Evolutionary conservation across 2,329 filamentous ascomycete genomes (phyloP).

Genomic region (Penicillium sp.): DNA sequence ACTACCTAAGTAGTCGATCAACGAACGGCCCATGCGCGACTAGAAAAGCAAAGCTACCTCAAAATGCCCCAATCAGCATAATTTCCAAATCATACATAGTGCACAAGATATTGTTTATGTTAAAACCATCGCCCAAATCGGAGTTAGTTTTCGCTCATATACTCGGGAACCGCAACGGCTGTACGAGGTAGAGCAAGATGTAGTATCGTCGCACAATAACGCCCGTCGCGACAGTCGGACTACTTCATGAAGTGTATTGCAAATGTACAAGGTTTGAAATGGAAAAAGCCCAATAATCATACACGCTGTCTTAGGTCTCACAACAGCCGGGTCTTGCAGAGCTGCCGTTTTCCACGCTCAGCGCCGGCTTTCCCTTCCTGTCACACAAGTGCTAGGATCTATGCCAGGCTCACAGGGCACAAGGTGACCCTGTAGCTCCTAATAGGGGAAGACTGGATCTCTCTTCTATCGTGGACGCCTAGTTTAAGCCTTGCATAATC

Average conservation of each 20-base stretch:
- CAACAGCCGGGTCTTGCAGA: conserved; percentile 16
- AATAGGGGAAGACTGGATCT: conserved; percentile 1
- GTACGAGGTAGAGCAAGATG: conserved; percentile 21
- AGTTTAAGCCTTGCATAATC: conserved; percentile 3
- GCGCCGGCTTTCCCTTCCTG: conserved; percentile 12
- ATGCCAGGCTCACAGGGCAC: not conserved
- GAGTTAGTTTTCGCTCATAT: conserved; percentile 11
- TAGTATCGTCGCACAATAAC: conserved; percentile 13
- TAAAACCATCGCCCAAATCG: not conserved
- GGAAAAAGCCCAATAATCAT: conserved; percentile 9
- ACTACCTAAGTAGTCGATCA: conserved; percentile 22
- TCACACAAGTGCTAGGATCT: conserved; percentile 15
- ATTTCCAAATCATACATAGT: conserved; percentile 7
- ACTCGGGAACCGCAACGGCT: conserved; percentile 9
- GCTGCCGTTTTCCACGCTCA: conserved; percentile 18
- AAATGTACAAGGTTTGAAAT: conserved; percentile 10
- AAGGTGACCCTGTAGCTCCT: conserved; percentile 16
- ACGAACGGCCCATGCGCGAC: conserved; percentile 30
- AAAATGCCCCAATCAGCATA: not conserved
- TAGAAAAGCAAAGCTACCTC: conserved; percentile 1
- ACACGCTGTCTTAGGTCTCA: conserved; percentile 14
- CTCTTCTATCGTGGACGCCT: not conserved
- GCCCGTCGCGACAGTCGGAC: not conserved
- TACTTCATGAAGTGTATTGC: conserved; percentile 1
- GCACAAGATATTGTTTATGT: not conserved